Evolutionary conservation across 2,329 filamentous ascomycete species (phyloP).

Genomic region (Xylariales sp.): DNA sequence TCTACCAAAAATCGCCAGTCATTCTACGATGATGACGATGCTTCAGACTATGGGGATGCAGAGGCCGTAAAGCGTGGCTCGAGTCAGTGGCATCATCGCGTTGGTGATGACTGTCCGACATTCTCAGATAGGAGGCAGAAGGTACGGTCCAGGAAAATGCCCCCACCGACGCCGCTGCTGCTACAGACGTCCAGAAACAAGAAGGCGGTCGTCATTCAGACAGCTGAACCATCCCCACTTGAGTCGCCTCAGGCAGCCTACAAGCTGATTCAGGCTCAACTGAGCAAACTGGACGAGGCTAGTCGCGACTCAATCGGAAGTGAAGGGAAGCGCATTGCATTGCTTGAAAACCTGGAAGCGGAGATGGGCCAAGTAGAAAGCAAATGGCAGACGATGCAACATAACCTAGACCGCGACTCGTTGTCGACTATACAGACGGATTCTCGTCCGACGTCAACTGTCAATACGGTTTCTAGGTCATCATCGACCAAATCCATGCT

Average conservation of each 20-base stretch:
- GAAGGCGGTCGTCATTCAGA: conserved; percentile 38
- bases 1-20: conserved; percentile 19
- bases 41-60: conserved; percentile 14
- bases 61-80: conserved; percentile 11
- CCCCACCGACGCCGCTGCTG: conserved; percentile 52
- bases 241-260: conserved; percentile 48
- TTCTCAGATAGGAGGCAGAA: conserved; percentile 51
- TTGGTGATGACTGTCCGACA: conserved; percentile 54
- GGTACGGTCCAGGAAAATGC: conserved; percentile 43
- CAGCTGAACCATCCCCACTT: conserved; percentile 46
- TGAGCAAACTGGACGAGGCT: conserved; percentile 43
- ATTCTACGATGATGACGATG: conserved; percentile 24
- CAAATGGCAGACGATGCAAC: conserved; percentile 55
- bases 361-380: conserved; percentile 59
- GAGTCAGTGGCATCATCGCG: conserved; percentile 48
- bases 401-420: conserved; percentile 46
- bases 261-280: conserved; percentile 46
- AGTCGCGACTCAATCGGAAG: conserved; percentile 31
- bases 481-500: conserved; percentile 28
- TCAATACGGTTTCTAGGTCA: conserved; percentile 12
- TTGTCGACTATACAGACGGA: conserved; percentile 40
- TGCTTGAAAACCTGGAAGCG: conserved; percentile 55
- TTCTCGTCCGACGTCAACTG: conserved; percentile 29
- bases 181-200: conserved; percentile 38
- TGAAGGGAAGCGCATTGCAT: conserved; percentile 38